Evolutionary conservation across 257 asterid genomes (phyloP).

Genomic region (Eucommia ulmoides): DNA sequence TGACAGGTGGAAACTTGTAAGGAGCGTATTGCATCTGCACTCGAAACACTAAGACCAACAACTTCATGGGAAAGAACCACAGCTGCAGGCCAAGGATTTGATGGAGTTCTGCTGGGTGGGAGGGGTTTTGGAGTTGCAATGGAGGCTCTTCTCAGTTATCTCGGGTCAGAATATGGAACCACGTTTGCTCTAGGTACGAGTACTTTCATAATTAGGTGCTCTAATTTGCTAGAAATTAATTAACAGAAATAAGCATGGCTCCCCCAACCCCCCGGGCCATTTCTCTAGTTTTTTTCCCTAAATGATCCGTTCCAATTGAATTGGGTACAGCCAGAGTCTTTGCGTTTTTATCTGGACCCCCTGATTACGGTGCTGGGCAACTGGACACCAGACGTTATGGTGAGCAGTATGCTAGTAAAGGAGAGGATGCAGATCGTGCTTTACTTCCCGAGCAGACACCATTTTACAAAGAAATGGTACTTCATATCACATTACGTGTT

Average conservation of each 20-base stretch:
- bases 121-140: constrained; percentile 94
- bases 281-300: not conserved
- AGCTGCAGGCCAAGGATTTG: constrained; percentile 84
- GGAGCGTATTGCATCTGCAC: constrained; percentile 78
- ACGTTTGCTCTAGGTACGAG: constrained; percentile 78
- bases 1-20: constrained; percentile 87
- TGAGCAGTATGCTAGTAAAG: constrained; percentile 98
- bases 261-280: not conserved
- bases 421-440: constrained; percentile 99
- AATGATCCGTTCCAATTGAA: constrained; percentile 17
- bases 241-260: not conserved
- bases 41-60: constrained; percentile 82
- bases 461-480: constrained; percentile 92
- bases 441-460: constrained; percentile 97
- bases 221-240: not conserved
- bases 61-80: constrained; percentile 91
- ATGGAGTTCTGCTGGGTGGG: constrained; percentile 90
- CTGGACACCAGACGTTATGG: constrained; percentile 94
- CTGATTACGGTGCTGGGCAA: constrained; percentile 96
- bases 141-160: constrained; percentile 83
- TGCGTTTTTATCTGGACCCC: constrained; percentile 92
- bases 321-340: constrained; percentile 81
- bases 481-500: constrained; percentile 9
- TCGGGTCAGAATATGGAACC: constrained; percentile 95
- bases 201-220: constrained; percentile 5